These are phyloP conservation scores for Termitomyces sp. DNA, from an alignment of 768 basidiomycete genomes.

Conservation along the genomic window DNA sequence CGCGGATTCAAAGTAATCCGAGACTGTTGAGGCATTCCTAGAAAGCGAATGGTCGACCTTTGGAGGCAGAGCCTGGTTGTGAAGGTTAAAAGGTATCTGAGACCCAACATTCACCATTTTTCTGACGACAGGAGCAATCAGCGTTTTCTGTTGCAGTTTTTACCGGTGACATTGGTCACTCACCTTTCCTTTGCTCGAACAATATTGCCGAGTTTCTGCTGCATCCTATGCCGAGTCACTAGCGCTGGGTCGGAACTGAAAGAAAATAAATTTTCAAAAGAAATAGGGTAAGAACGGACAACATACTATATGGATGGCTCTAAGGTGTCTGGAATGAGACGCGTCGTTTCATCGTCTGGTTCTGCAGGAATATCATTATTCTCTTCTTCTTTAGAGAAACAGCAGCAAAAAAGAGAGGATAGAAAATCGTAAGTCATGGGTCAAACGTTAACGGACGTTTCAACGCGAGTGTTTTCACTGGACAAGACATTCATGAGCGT, in stretches of 20 bases:
- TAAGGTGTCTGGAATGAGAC: slow-evolving; percentile 28
- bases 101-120: slow-evolving; percentile 72
- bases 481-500: neutral
- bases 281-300: neutral
- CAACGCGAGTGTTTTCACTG: no score
- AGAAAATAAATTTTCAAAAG: neutral
- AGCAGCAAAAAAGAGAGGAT: slow-evolving; percentile 24
- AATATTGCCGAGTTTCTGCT: slow-evolving; percentile 52
- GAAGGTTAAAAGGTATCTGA: slow-evolving; percentile 59
- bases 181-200: slow-evolving; percentile 63
- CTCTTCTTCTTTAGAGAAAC: slow-evolving; percentile 8
- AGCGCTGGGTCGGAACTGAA: slow-evolving; percentile 21
- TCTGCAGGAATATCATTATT: slow-evolving; percentile 3
- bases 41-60: slow-evolving; percentile 24
- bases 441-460: neutral
- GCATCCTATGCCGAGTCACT: slow-evolving; percentile 49
- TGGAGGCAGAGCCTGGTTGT: slow-evolving; percentile 29
- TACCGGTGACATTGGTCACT: slow-evolving; percentile 20
- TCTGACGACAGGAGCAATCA: slow-evolving; percentile 26
- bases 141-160: neutral
- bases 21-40: slow-evolving; percentile 23
- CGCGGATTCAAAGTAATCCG: slow-evolving; percentile 16
- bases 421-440: slow-evolving; percentile 22
- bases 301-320: slow-evolving; percentile 24
- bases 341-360: slow-evolving; percentile 25